A percentile compares a stretch with the other conserved stretches of the same genome.
These are phyloP conservation scores for Suillus sp. DNA, from an alignment of 768 basidiomycete species.

Conservation along the genomic window DNA sequence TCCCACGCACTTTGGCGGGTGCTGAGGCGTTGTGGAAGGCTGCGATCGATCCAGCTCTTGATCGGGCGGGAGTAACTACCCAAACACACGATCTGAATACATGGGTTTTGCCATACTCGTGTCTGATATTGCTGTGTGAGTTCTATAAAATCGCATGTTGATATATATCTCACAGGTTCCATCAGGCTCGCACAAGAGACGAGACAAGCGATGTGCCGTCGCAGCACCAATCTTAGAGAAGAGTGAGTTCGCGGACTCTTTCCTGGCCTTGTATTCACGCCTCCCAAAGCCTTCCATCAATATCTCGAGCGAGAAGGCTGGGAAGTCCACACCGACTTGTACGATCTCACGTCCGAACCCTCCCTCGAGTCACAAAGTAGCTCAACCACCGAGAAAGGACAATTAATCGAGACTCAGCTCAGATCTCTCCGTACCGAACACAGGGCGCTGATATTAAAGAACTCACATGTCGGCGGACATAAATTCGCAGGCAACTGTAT, in stretches of 20 bases:
- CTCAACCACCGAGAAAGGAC: conserved; percentile 51
- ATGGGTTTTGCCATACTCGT: conserved; percentile 87
- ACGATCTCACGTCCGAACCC: conserved; percentile 47
- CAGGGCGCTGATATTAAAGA: conserved; percentile 80
- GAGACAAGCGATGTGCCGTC: conserved; percentile 91
- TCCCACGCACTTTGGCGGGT: conserved; percentile 62
- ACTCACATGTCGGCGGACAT: conserved; percentile 93
- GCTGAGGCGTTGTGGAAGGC: conserved; percentile 70
- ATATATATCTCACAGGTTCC: neutral
- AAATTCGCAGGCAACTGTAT: conserved; percentile 90
- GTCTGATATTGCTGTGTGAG: conserved; percentile 87
- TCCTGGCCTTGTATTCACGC: conserved; percentile 7
- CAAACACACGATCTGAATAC: conserved; percentile 56
- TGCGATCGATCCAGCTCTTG: conserved; percentile 60
- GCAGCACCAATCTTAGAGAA: conserved; percentile 83
- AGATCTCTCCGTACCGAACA: conserved; percentile 53
- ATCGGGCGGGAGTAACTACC: conserved; percentile 45
- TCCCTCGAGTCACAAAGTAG: conserved; percentile 26
- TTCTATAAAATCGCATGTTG: conserved; percentile 17
- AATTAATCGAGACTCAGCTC: conserved; percentile 43
- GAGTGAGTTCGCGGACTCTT: conserved; percentile 41
- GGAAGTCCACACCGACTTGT: conserved; percentile 74
- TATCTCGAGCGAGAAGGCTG: conserved; percentile 69
- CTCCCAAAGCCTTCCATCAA: conserved; percentile 55
- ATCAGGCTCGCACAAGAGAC: conserved; percentile 87